These are phyloP conservation scores for Cyberlindnera japonica DNA, from an alignment of 805 yeast species.

Conservation along the genomic window DNA sequence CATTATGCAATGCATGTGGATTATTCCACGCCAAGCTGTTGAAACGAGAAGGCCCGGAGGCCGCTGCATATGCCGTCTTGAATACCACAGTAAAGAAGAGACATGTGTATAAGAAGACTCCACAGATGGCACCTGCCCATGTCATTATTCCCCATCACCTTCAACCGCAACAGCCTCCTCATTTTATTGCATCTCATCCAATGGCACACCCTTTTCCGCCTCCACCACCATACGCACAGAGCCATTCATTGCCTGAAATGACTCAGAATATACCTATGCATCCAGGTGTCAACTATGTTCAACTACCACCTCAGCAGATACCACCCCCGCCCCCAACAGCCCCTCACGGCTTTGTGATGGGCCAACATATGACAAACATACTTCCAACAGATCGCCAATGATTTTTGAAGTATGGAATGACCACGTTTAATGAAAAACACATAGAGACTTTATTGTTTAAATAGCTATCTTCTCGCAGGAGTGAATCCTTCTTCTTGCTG, in stretches of 20 bases:
- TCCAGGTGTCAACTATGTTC: neutral
- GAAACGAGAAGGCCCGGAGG: constrained; percentile 37
- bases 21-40: constrained; percentile 64
- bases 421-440: too few relatives aligned
- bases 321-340: too few relatives aligned
- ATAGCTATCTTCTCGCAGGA: too few relatives aligned
- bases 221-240: neutral
- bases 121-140: too few relatives aligned
- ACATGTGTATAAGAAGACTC: neutral
- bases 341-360: too few relatives aligned
- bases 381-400: too few relatives aligned
- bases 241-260: neutral
- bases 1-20: constrained; percentile 83
- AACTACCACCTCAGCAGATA: neutral
- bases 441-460: too few relatives aligned
- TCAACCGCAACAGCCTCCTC: too few relatives aligned
- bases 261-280: neutral
- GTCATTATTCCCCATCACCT: too few relatives aligned
- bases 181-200: neutral
- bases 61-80: constrained; percentile 25
- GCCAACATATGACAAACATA: too few relatives aligned
- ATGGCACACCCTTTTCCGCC: neutral
- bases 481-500: too few relatives aligned
- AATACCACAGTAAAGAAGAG: constrained; percentile 9
- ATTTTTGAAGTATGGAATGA: too few relatives aligned